These are phyloP conservation scores for Amanita thiersii DNA, from an alignment of 768 basidiomycete genomes.

Conservation along the genomic window DNA sequence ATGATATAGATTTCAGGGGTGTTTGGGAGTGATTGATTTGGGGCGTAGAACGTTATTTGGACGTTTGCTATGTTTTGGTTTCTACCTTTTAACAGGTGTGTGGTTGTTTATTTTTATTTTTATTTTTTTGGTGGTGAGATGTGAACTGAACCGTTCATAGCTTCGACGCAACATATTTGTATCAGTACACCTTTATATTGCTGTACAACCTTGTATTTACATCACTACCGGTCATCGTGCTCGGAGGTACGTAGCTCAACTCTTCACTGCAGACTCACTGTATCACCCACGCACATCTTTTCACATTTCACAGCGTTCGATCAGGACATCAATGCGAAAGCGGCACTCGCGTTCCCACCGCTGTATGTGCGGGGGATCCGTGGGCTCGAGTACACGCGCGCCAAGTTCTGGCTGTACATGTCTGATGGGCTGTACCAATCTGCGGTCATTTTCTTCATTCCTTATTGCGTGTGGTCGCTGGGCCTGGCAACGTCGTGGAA, in stretches of 20 bases:
- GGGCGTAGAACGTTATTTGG: conserved; percentile 77
- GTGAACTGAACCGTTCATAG: conserved; percentile 28
- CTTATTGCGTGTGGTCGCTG: conserved; percentile 65
- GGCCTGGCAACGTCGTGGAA: conserved; percentile 66
- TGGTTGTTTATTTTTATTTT: conserved; percentile 6
- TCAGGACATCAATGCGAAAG: conserved; percentile 88
- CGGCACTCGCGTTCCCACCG: conserved; percentile 87
- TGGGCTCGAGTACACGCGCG: conserved; percentile 86
- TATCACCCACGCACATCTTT: conserved; percentile 7
- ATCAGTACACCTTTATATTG: conserved; percentile 90
- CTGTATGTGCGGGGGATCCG: conserved; percentile 94
- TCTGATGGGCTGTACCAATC: conserved; percentile 92
- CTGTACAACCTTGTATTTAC: conserved; percentile 92
- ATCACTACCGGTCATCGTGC: conserved; percentile 81
- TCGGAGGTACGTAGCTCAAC: conserved; percentile 57
- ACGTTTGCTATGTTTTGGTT: conserved; percentile 94
- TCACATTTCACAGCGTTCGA: conserved; percentile 66
- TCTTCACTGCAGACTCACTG: neutral
- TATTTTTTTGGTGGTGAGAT: conserved; percentile 2
- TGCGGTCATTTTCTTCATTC: conserved; percentile 77
- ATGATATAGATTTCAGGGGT: neutral
- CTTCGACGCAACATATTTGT: conserved; percentile 92
- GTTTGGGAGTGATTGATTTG: conserved; percentile 8
- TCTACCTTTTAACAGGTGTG: conserved; percentile 61
- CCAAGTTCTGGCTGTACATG: conserved; percentile 95